phyloP scores from a whole-genome alignment of 2,329 filamentous ascomycete species.

The Xylaria sp. region DNA sequence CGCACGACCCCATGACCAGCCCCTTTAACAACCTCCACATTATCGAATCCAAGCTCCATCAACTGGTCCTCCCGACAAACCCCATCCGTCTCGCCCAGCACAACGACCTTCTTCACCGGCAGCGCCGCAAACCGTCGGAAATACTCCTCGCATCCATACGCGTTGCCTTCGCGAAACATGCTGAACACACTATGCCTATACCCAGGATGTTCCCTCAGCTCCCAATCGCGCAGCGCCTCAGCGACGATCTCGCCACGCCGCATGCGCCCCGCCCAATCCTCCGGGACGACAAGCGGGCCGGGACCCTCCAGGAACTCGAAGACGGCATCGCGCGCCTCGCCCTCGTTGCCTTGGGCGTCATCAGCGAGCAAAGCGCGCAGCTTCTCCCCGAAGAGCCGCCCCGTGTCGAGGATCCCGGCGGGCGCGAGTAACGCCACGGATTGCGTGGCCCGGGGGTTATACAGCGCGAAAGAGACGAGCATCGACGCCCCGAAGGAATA shows the following conservation, averaged over 20 bases:
- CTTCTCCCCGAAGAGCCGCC: background rate
- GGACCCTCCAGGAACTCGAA: conserved; percentile 26
- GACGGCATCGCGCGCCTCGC: conserved; percentile 20
- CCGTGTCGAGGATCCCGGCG: conserved; percentile 17
- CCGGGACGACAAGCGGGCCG: conserved; percentile 30
- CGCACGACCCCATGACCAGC: conserved; percentile 27
- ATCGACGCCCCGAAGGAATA: conserved; percentile 34
- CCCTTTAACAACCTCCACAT: conserved; percentile 17
- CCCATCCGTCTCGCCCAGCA: conserved; percentile 23
- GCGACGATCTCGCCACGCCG: conserved; percentile 31
- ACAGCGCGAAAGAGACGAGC: conserved; percentile 18
- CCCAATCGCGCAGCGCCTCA: conserved; percentile 30
- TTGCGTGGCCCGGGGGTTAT: conserved; percentile 8
- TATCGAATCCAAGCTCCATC: conserved; percentile 14
- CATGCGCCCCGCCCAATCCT: conserved; percentile 28
- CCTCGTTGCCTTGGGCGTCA: conserved; percentile 15
- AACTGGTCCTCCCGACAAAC: conserved; percentile 17
- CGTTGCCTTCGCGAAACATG: conserved; percentile 27
- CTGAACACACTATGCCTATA: conserved; percentile 30
- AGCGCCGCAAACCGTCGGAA: conserved; percentile 31
- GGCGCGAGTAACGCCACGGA: conserved; percentile 29
- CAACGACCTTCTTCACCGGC: conserved; percentile 19
- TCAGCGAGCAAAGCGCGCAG: conserved; percentile 16
- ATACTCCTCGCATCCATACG: conserved; percentile 28
- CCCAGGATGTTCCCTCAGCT: conserved; percentile 28